Base-by-base conservation (phyloP, 2,329 filamentous ascomycete species). In the Aspergillus proliferans region DNA sequence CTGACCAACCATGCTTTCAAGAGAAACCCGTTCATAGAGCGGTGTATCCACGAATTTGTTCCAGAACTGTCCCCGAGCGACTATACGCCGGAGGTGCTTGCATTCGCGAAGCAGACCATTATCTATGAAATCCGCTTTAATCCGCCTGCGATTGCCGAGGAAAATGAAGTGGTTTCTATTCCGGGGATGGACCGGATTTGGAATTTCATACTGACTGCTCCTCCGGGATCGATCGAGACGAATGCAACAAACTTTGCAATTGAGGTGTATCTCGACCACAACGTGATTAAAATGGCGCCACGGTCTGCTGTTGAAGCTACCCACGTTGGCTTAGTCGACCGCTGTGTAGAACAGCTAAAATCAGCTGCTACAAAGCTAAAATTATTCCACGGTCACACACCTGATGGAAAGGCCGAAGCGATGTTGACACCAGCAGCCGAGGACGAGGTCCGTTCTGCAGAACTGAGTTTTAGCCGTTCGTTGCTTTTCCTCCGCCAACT, bases 151-250 rank as follows among this genome's bases (percentile, higher is more conserved):
- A 40, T 59, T 12, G 63, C 66, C 14, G 53, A 52, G 7, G 70
- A 71, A 28, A 52, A 68, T 45, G 66, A 73, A 43, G 63, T 73
- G 24, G 63, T 75, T n/a, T 56, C 61, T n/a, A 66, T 75, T 45
- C 72, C 75, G 3, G 75, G 76, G 6, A 73, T 75, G 53, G 86
- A 93, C 57, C 79, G 90, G 49, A 73, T 95, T n/a, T 95, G 91
- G 91, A 81, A 83, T 21, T 81, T 95, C 58, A 82, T 92, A 30
- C 72, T 95, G 47, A 84, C 80, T 14, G 83, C 87, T 1, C 81
- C 83, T 4, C 74, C 80, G 34, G 73, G 78, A 34, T 79, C 76
- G 0, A 83, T 94, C 43, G 87, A 88, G 56, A 76, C 78, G 18
- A 71, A 76, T 46, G 86, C 88, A 1, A 89, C 86, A 26, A 76